Conservation (phyloP, 2,329 filamentous ascomycete genomes). For the Fusarium globosum region DNA sequence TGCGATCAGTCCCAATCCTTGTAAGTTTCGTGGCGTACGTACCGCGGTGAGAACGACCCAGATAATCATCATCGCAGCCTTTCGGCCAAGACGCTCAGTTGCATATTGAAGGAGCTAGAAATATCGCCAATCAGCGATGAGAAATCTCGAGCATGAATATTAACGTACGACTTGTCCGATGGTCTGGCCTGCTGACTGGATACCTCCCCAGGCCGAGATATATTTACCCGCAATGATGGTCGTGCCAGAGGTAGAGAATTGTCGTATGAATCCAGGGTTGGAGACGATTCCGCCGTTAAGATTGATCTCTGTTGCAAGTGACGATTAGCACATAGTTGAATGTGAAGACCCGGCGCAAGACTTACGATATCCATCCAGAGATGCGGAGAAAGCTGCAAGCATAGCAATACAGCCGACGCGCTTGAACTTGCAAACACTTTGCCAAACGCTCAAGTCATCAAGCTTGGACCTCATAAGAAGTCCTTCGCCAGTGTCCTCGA, state of each 20-base stretch:
- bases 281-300: neutral
- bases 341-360: rapidly evolving
- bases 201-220: neutral
- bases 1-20: neutral
- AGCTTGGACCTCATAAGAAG: neutral
- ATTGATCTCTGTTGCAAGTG: neutral
- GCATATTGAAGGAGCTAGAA: neutral
- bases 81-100: neutral
- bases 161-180: neutral
- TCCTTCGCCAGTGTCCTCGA: neutral
- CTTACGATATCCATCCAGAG: neutral
- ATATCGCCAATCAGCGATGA: rapidly evolving
- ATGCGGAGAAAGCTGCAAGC: neutral
- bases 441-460: neutral
- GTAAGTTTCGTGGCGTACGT: neutral
- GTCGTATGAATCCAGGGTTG: neutral
- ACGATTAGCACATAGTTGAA: neutral
- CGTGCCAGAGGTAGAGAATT: neutral
- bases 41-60: neutral
- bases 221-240: neutral
- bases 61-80: neutral
- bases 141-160: rapidly evolving
- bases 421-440: neutral
- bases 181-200: neutral
- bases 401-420: neutral